Base-by-base conservation (phyloP, 495 filamentous ascomycete genomes). In the Neurospora sp. region DNA sequence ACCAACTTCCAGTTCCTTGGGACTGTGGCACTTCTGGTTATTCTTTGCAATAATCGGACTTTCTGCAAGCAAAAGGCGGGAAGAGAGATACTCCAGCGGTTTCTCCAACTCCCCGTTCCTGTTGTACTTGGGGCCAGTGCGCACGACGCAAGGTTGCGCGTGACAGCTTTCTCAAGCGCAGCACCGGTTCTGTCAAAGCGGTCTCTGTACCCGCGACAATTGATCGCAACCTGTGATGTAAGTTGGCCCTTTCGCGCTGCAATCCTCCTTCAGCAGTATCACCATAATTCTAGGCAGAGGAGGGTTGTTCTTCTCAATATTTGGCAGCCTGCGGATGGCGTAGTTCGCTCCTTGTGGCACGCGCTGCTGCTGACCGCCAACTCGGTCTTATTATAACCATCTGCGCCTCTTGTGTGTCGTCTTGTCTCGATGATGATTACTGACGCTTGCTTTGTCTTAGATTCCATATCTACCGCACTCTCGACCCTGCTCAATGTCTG, bases 401-500 rank as follows among this genome's bases (percentile, higher is more conserved):
- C 27, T 65, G 53, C 31, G 53, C 53, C 27, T 35, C 68, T 40
- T 17, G 42, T 22, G 37, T 68, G 14, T 38, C 38, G 37, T 65
- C 71, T 37, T 14, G 48, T 14, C 53, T 53, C 73, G 71, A 8
- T 4, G 1, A 65, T 65, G 53, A 65, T 65, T 65, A 65, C 53
- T 65, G 53, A 65, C 27, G 53, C 22, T 31, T 16, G 53, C 27
- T 35, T 35, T 6, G 53, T 65, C 53, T 27, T 17, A 65, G 53
- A 65, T 65, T 37, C 53, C 53, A 35, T 65, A 65, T 65, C 53
- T 65, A 65, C 53, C 4, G 3, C 27, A 35, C 27, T 31, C 53
- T 65, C 53, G 27, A 65, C 53, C 12, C 65, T 44, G 71, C 37
- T 71, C 77, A 70, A 80, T 80, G 79, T 74, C 72, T 40, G 38